Conservation (phyloP, 2,329 filamentous ascomycete species). For the Talaromyces atroroseus region DNA sequence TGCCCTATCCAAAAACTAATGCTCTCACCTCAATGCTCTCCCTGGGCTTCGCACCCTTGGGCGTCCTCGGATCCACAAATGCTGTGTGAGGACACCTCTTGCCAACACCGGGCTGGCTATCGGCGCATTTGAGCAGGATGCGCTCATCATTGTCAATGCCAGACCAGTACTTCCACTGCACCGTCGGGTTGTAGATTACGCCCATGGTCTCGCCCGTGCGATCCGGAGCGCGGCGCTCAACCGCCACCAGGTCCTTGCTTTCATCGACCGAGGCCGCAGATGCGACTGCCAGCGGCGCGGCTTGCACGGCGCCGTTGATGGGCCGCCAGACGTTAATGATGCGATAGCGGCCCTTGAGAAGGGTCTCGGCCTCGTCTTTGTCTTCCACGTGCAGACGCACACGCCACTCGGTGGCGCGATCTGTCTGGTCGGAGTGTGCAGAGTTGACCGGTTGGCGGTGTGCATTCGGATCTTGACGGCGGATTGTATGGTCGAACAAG, state of each 20-base stretch:
- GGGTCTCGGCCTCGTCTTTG: constrained; percentile 57
- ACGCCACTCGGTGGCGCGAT: constrained; percentile 58
- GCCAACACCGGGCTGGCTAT: constrained; percentile 51
- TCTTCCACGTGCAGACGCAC: constrained; percentile 60
- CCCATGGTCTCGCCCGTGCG: constrained; percentile 69
- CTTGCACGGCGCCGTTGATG: constrained; percentile 53
- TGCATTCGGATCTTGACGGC: constrained; percentile 56
- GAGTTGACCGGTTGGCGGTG: constrained; percentile 63
- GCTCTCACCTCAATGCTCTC: constrained; percentile 89
- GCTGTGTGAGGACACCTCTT: constrained; percentile 64
- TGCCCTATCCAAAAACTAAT: constrained; percentile 64
- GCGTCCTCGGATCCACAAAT: constrained; percentile 70
- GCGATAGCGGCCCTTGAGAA: constrained; percentile 65
- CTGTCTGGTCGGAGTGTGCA: constrained; percentile 81
- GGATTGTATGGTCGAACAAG: constrained; percentile 85
- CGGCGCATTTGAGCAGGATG: constrained; percentile 73
- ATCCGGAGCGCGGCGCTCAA: constrained; percentile 68
- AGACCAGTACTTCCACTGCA: constrained; percentile 75
- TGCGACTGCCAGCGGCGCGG: constrained; percentile 54
- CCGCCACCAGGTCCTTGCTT: constrained; percentile 57
- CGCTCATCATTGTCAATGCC: constrained; percentile 70
- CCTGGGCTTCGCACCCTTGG: constrained; percentile 62
- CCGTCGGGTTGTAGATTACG: constrained; percentile 55
- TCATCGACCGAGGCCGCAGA: constrained; percentile 52
- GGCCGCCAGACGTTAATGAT: constrained; percentile 86